Evolutionary conservation across 2,329 filamentous ascomycete genomes (phyloP).

Genomic region (Hortaea werneckii): DNA sequence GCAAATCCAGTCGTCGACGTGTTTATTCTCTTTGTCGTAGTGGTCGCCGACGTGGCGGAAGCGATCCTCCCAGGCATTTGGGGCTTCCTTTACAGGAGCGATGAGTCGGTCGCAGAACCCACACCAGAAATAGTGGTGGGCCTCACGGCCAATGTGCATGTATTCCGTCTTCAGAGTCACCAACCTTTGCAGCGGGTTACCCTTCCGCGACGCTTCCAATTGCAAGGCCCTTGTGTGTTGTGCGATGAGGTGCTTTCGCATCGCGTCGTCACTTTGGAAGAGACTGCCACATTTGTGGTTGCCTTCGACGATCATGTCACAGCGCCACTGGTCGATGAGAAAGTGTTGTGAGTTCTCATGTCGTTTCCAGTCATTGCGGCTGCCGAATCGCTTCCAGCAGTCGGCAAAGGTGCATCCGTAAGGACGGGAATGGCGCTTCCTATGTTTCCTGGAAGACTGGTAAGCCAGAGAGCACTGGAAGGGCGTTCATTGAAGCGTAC

Average conservation of each 20-base stretch:
- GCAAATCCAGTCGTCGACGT: conserved; percentile 49
- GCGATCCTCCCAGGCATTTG: conserved; percentile 26
- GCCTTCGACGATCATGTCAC: conserved; percentile 36
- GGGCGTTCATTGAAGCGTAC: conserved; percentile 10
- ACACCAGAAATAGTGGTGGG: conserved; percentile 68
- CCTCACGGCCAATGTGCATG: conserved; percentile 53
- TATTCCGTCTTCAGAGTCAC: conserved; percentile 1
- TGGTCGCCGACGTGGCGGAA: conserved; percentile 70
- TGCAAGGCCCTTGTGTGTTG: neutral
- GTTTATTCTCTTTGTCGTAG: conserved; percentile 45
- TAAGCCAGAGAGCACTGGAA: neutral
- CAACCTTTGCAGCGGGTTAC: neutral
- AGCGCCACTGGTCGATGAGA: conserved; percentile 62
- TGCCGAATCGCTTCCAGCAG: conserved; percentile 71
- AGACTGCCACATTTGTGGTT: conserved; percentile 45
- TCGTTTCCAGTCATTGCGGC: conserved; percentile 88
- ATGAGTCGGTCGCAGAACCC: conserved; percentile 63
- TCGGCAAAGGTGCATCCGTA: conserved; percentile 67
- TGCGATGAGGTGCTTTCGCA: conserved; percentile 32
- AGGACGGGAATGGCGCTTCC: conserved; percentile 68
- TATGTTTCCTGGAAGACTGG: conserved; percentile 56
- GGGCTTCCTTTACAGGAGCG: conserved; percentile 35
- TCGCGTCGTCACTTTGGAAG: conserved; percentile 49
- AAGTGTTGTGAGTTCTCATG: conserved; percentile 77
- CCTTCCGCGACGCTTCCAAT: neutral